Conservation (phyloP, 2,329 filamentous ascomycete genomes). For the Microcyclospora pomicola region DNA sequence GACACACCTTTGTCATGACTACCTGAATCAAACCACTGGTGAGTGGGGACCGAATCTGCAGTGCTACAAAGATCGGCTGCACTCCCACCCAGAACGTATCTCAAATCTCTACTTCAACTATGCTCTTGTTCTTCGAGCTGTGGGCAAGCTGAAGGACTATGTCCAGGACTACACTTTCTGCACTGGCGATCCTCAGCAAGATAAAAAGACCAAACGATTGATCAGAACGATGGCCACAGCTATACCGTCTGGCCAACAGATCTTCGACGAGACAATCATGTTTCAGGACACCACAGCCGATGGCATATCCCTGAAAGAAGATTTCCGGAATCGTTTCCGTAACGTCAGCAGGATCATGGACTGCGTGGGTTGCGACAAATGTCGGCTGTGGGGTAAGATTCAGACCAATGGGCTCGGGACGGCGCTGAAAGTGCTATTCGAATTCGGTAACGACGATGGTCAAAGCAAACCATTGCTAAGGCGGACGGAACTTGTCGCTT, state of each 20-base stretch:
- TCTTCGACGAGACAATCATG: conserved; percentile 93
- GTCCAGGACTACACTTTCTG: conserved; percentile 83
- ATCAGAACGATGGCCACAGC: conserved; percentile 61
- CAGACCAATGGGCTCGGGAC: conserved; percentile 92
- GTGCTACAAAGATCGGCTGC: conserved; percentile 80
- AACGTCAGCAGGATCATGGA: conserved; percentile 97
- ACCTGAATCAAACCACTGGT: conserved; percentile 87
- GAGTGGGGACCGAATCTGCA: conserved; percentile 80
- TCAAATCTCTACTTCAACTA: conserved; percentile 99
- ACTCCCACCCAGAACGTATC: conserved; percentile 74
- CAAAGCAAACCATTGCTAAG: conserved; percentile 55
- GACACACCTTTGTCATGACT: conserved; percentile 90
- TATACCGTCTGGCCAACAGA: conserved; percentile 53
- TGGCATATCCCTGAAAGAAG: conserved; percentile 70
- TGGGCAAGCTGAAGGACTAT: conserved; percentile 77
- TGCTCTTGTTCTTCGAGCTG: conserved; percentile 78
- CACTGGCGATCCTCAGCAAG: conserved; percentile 67
- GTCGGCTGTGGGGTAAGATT: conserved; percentile 91
- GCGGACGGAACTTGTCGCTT: conserved; percentile 80
- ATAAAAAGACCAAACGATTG: conserved; percentile 65
- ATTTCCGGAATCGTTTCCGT: conserved; percentile 92
- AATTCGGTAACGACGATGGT: conserved; percentile 56
- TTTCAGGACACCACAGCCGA: conserved; percentile 48
- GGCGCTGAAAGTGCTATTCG: conserved; percentile 88
- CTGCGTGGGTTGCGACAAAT: conserved; percentile 97